Evolutionary conservation across 2,329 filamentous ascomycete species (phyloP), one percentile per base, ranked within the genome.

Genomic region (Penicillium sp.): DNA sequence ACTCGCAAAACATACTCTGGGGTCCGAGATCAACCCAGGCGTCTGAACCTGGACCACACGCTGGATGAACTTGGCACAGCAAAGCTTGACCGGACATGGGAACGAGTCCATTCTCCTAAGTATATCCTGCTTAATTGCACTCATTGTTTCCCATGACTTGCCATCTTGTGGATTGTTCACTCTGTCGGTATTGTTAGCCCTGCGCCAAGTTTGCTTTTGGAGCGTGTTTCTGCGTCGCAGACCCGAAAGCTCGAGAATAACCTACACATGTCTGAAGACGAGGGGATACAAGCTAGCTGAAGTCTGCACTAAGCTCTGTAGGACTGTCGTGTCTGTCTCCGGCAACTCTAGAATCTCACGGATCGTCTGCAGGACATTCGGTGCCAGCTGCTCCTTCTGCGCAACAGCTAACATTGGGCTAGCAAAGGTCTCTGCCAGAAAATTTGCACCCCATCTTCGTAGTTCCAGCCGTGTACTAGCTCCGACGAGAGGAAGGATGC

Each of bases 21-120:
- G 89, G 70, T 97, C 93, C 54, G 85, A 81, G 64, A 90, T 89
- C 56, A 88, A 78, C 45, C 90, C 90, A n/a, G 88, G 86, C 11
- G 91, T 97, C 75, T 99, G 93, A 18, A 92, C 90, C 63, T 97
- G 84, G 43, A 99, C 89, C 43, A 97, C 90, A 61, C 90, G 87
- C 77, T 99, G 93, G 37, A 91, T 88, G 74, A 99, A 99, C 75
- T 99, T 99, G 81, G 97, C 88, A 78, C 94, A 97, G 80, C 92
- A 96, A 72, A 97, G 88, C 66, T 88, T 88, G 61, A 97, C 85
- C 3, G 90, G 88, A 13, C 88, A 82, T 14, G 85, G 78, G 18
- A 90, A 87, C 42, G 81, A 83, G 66, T 97, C 93, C 93, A 95
- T 97, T 68, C 94, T 86, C 57, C 85, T 86, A 58, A 99, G 76